phyloP scores from a whole-genome alignment of 106 monocot genomes.

The Posidonia australis region DNA sequence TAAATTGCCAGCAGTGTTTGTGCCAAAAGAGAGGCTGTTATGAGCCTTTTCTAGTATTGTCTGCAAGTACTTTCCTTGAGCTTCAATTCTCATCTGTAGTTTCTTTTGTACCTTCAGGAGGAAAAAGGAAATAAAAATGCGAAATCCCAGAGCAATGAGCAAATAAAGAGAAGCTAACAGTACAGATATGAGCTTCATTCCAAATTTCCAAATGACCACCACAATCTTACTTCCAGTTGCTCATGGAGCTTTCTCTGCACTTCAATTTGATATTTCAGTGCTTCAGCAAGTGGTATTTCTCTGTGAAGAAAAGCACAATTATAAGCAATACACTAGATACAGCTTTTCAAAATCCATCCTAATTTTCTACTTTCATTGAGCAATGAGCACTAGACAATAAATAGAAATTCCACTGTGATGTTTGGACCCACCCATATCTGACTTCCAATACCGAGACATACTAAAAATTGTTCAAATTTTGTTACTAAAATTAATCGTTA shows the following conservation, averaged over 20 bases:
- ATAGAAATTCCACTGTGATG: no score
- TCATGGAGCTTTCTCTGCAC: conserved; percentile 63
- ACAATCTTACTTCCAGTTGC: conserved; percentile 49
- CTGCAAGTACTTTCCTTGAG: conserved; percentile 79
- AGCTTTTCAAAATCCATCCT: no score
- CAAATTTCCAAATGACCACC: no score
- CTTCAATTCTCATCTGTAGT: conserved; percentile 76
- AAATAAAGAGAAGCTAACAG: neutral
- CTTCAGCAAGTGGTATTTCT: conserved; percentile 41
- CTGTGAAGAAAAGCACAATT: conserved; percentile 12
- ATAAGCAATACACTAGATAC: no score
- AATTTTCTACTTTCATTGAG: no score
- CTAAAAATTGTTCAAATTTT: no score
- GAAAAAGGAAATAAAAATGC: neutral
- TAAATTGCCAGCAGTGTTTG: conserved; percentile 16
- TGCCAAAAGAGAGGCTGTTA: conserved; percentile 31
- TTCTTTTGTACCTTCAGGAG: conserved; percentile 62
- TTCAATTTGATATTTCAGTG: conserved; percentile 51
- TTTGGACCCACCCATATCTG: no score
- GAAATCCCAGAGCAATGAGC: no score
- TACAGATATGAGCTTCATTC: neutral
- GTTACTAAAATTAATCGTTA: no score
- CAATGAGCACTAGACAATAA: no score
- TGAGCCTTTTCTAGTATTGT: conserved; percentile 69
- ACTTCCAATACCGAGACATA: no score